Conservation (phyloP, 2,329 filamentous ascomycete genomes). For the Trichoderma breve region DNA sequence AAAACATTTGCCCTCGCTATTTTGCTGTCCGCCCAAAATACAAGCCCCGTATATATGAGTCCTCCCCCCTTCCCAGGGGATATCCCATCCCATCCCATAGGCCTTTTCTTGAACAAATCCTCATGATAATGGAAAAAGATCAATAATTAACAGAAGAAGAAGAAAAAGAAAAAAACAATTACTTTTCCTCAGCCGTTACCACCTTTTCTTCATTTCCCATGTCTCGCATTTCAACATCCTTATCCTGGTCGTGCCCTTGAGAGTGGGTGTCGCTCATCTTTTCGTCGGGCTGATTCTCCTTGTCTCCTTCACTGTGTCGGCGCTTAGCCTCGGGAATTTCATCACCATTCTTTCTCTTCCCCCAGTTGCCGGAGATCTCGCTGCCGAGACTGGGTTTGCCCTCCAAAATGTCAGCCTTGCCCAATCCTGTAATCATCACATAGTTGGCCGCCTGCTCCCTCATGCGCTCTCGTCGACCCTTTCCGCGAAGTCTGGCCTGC, state of each 20-base stretch:
- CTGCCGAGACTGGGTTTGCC: slow-evolving; percentile 24
- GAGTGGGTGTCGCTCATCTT: slow-evolving; percentile 18
- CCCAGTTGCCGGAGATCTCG: slow-evolving; percentile 37
- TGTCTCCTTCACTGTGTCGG: slow-evolving; percentile 41
- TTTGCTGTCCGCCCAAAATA: slow-evolving; percentile 3
- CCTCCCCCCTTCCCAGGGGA: background rate
- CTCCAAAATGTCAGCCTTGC: slow-evolving; percentile 27
- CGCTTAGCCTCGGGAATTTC: slow-evolving; percentile 30
- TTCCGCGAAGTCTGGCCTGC: slow-evolving; percentile 55
- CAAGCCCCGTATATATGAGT: background rate
- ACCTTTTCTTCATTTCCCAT: slow-evolving; percentile 13
- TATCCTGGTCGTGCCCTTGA: slow-evolving; percentile 19
- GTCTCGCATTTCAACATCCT: slow-evolving; percentile 37
- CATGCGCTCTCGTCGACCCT: slow-evolving; percentile 56
- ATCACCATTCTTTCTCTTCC: slow-evolving; percentile 31
- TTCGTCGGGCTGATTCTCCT: slow-evolving; percentile 43
- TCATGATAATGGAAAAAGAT: background rate
- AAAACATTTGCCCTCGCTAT: background rate
- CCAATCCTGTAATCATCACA: slow-evolving; percentile 32
- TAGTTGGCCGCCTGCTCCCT: slow-evolving; percentile 47
- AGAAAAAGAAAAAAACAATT: background rate
- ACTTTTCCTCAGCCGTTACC: slow-evolving; percentile 21
- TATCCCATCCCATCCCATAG: background rate
- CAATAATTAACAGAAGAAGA: background rate
- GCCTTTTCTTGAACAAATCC: background rate